Evolutionary conservation across 805 yeast genomes (phyloP).

Genomic region (Starmera amethionina): DNA sequence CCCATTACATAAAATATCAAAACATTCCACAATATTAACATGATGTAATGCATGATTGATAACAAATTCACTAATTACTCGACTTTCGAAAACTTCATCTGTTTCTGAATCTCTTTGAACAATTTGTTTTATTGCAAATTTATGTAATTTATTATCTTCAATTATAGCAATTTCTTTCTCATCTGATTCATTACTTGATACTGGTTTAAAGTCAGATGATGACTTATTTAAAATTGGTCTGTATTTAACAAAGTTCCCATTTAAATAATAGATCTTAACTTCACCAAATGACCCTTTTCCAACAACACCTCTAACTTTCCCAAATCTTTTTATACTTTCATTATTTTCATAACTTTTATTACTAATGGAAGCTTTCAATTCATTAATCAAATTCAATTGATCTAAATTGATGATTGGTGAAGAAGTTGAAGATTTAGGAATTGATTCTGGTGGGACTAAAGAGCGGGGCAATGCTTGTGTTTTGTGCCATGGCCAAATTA

Average conservation of each 20-base stretch:
- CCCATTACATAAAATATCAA: slow-evolving; percentile 71
- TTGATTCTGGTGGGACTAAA: too few species aligned
- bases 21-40: slow-evolving; percentile 66
- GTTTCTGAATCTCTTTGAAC: slow-evolving; percentile 93
- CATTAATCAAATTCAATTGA: slow-evolving; percentile 32
- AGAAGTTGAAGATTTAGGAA: too few species aligned
- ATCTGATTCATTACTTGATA: slow-evolving; percentile 24
- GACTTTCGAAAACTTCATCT: slow-evolving; percentile 88
- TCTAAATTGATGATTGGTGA: too few species aligned
- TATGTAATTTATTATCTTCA: too few species aligned
- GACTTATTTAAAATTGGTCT: too few species aligned
- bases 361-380: slow-evolving; percentile 24
- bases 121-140: slow-evolving; percentile 57
- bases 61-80: slow-evolving; percentile 86
- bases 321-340: slow-evolving; percentile 34
- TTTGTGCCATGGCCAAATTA: too few species aligned
- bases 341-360: too few species aligned
- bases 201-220: too few species aligned
- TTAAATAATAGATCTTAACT: slow-evolving; percentile 86
- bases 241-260: slow-evolving; percentile 31
- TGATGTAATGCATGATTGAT: slow-evolving; percentile 70
- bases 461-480: too few species aligned
- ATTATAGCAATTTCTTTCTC: too few species aligned
- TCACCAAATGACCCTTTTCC: slow-evolving; percentile 99
- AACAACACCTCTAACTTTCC: slow-evolving; percentile 41